Percentiles rank a stretch among this genome's conserved stretches.
These are phyloP conservation scores for Schizonepeta tenuifolia DNA, from an alignment of 257 asterid species.

Conservation along the genomic window DNA sequence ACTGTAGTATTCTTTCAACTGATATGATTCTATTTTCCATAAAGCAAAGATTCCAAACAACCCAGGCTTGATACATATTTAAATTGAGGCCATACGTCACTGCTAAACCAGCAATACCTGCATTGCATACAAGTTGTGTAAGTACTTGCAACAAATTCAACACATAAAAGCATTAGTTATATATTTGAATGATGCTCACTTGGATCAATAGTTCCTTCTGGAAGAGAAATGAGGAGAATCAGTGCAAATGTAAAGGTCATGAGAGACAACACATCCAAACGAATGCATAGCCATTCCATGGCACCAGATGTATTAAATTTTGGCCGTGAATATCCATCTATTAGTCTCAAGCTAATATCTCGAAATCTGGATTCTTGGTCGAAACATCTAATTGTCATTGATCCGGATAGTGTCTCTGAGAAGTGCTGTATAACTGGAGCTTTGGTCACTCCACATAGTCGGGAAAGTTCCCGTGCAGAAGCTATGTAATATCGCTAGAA, in stretches of 20 bases:
- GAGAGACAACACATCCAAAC: constrained; percentile 74
- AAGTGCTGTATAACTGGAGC: constrained; percentile 93
- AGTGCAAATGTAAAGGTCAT: constrained; percentile 67
- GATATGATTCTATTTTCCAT: constrained; percentile 85
- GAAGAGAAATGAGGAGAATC: constrained; percentile 71
- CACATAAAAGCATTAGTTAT: not conserved
- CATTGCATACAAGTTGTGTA: no score
- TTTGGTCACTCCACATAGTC: constrained; percentile 80
- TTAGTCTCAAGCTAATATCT: constrained; percentile 65
- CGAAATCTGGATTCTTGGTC: constrained; percentile 72
- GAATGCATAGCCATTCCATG: constrained; percentile 93
- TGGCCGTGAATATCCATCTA: constrained; percentile 84
- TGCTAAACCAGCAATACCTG: constrained; percentile 90
- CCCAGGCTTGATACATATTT: constrained; percentile 68
- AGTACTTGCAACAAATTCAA: constrained; percentile 6
- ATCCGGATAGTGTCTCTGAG: constrained; percentile 88
- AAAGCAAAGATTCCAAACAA: constrained; percentile 68
- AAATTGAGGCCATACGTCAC: constrained; percentile 85
- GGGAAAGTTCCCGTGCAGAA: constrained; percentile 85
- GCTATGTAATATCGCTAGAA: constrained; percentile 79
- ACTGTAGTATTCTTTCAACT: constrained; percentile 47
- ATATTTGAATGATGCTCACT: constrained; percentile 49
- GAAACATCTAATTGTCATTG: constrained; percentile 82
- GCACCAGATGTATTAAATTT: constrained; percentile 74
- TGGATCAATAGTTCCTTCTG: constrained; percentile 79